phyloP scores from a whole-genome alignment of 225 moss, liverwort and hornwort genomes.

The Rhytidiadelphus loreus region DNA sequence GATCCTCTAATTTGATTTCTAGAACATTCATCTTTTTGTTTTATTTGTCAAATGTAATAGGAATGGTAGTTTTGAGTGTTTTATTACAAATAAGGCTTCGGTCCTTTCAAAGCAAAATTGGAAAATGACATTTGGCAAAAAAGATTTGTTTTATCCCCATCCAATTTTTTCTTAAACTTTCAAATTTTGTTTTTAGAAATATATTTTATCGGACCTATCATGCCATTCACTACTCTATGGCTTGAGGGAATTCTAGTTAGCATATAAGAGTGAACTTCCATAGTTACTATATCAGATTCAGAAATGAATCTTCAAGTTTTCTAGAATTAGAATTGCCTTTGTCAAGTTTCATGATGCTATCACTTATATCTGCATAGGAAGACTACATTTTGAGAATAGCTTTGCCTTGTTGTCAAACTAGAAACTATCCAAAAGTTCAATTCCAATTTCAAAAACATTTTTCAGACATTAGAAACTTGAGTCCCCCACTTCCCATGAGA shows the following conservation, averaged over 20 bases:
- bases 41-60: background rate
- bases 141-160: background rate
- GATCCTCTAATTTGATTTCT: background rate
- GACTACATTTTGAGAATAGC: background rate
- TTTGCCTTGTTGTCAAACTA: too few relatives aligned
- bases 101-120: background rate
- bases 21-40: background rate
- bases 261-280: background rate
- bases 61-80: background rate
- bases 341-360: fast-evolving
- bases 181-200: background rate
- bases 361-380: background rate
- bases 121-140: fast-evolving
- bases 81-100: background rate
- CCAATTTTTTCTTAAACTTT: too few relatives aligned
- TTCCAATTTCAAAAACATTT: background rate
- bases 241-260: background rate
- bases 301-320: fast-evolving
- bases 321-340: background rate
- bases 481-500: fast-evolving
- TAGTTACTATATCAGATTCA: fast-evolving
- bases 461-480: fast-evolving
- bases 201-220: fast-evolving
- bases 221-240: background rate
- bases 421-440: background rate